Evolutionary conservation across 148 eudicot genomes (phyloP), one percentile per base, ranked within the genome.

Genomic region (Mesembryanthemum crystallinum): DNA sequence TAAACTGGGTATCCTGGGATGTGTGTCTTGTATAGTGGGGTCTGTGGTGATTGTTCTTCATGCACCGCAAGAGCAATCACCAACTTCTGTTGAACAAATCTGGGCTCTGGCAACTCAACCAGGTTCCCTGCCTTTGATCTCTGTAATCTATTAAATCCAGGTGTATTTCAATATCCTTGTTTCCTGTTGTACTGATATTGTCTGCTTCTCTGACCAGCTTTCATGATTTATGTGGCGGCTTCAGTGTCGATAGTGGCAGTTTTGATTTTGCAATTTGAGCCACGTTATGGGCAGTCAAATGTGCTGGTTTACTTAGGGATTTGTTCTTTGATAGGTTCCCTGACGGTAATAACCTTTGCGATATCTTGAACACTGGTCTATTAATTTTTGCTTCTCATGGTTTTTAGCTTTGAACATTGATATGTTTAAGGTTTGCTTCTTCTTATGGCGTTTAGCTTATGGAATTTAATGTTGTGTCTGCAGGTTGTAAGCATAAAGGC

Each of bases 401-500:
- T 35, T 32, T 8, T 42, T 42, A 64, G 18, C 3, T 32, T 52
- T 21, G 11, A 8, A 70, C 8, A 15, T 23, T 28, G 21, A 1
- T 33, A 21, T 45, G 32, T 52, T 55, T 32, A 18, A 47, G 11
- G 23, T 67, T 32, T 37, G 32, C 73, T 30, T 58, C 57, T 12
- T 39, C 25, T 35, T n/a, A 15, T 20, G 55, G 7, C 14, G 54
- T 10, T 47, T 45, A 58, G 20, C 7, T 33, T 80, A 29, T 57
- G 61, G 58, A 20, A 75, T 35, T 76, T 29, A 47, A 25, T 47
- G 75, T 67, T 52, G 25, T 27, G 39, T 70, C 64, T 81, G 75
- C 82, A 94, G 98, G 97, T 94, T 66, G 89, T 94, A 64, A 92
- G 98, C 87, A 88, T 92, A 81, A 94, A 94, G 86, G 98, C 98